Evolutionary conservation across 106 monocot genomes (phyloP), one percentile per base, ranked within the genome.

Genomic region (Apostasia shenzhenica): DNA sequence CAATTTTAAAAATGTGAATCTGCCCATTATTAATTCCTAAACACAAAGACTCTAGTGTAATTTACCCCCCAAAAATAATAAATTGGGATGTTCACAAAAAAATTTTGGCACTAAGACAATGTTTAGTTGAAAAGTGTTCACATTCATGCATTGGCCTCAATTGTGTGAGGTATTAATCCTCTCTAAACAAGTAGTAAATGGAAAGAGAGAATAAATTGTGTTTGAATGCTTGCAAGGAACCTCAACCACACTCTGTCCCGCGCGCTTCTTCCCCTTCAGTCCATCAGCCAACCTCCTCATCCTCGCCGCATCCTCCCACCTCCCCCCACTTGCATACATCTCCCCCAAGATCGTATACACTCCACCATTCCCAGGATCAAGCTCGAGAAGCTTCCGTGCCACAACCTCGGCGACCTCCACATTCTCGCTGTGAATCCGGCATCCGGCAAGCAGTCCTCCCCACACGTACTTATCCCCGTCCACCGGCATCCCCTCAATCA

Each of bases 361-460:
- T 41, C 90, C 90, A 13, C 82, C 75, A 42, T 90, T 81, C 4
- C 65, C 78, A 11, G 78, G 74, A 48, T 66, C 57, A 7, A 86
- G 50, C 46, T 79, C 73, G 66, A 83, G 55, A 14, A 90, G 57
- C 14, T 66, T 65, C 45, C 12, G 40, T 0, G 77, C 77, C 0
- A 83, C 83, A 11, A 78, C 45, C 70, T 90, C 85, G 1, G 85
- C 85, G 38, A 73, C 75, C 51, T 76, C 75, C 1, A 86, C 78
- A 60, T 90, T 73, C 5, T 81, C 75, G 9, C 75, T 71, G 72
- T 89, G 82, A 46, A 81, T 74, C 59, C 83, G 75, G 13, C 90
- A 90, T 2, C 85, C 83, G 0, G 72, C 83, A 3, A 90, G 83
- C 48, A 90, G 59, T 2, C 83, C 75, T 3, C 89, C 89, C 89